phyloP scores from a whole-genome alignment of 768 basidiomycete species.

The Inosperma sp. region DNA sequence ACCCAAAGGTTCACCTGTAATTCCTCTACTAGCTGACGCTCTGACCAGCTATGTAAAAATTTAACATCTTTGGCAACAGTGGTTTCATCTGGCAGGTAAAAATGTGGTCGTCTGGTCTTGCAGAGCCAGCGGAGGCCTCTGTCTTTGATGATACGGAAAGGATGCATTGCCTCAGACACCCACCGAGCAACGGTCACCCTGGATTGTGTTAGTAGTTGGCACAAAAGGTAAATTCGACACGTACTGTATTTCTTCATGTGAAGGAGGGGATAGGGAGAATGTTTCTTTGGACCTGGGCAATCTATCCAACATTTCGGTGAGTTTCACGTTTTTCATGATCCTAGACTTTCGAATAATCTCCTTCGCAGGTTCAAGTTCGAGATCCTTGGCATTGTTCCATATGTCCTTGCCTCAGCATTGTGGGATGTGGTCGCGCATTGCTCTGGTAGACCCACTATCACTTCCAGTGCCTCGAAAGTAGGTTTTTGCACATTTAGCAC shows the following conservation, averaged over 20 bases:
- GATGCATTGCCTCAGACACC: constrained; percentile 29
- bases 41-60: constrained; percentile 4
- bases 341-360: constrained; percentile 7
- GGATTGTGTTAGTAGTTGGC: background rate
- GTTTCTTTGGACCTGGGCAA: constrained; percentile 28
- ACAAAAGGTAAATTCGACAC: background rate
- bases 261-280: constrained; percentile 27
- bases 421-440: background rate
- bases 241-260: constrained; percentile 24
- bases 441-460: constrained; percentile 5
- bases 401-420: constrained; percentile 29
- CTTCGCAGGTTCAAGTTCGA: constrained; percentile 23
- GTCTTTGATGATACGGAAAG: constrained; percentile 33
- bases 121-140: constrained; percentile 26
- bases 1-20: constrained; percentile 12
- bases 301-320: constrained; percentile 27
- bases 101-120: constrained; percentile 30
- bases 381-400: constrained; percentile 3
- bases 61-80: constrained; percentile 30
- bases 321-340: constrained; percentile 15
- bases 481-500: constrained; percentile 2
- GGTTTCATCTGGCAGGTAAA: constrained; percentile 29
- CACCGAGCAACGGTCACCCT: constrained; percentile 33
- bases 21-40: constrained; percentile 5
- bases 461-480: constrained; percentile 1